Evolutionary conservation across 1,139 yeast genomes (phyloP), one percentile per base, ranked within the genome.

Genomic region (Geotrichum citri-aurantii): DNA sequence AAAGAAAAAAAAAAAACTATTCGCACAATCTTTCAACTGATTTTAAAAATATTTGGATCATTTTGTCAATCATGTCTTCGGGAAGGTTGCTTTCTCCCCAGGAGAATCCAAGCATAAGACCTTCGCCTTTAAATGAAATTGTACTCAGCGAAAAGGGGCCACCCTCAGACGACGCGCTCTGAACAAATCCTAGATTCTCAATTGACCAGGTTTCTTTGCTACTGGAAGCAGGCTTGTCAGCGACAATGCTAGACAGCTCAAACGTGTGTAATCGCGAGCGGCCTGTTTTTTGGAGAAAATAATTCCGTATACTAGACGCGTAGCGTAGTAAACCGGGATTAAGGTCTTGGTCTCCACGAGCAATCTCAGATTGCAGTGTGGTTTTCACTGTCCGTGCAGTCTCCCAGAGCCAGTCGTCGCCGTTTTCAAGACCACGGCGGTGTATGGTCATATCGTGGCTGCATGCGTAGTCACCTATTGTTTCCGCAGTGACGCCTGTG

Each of bases 261-360:
- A 59, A 10, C 3, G 60, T 27, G 6, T n/a, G 14, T 1, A 21
- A n/a, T 8, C 53, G 50, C 4, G 50, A 11, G 12, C 31, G 29
- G 12, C 58, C 60, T n/a, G 42, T 23, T 19, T 47, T 33, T 11
- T 27, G 37, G 8, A 6, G 26, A 27, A 59, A 54, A 49, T 29
- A 59, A 1, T 21, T 19, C 14, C 52, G 53, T 26, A 57, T 17
- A 14, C 42, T 19, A 26, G 29, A 8, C 5, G 55, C 48, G 21
- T 54, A 55, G 40, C 52, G 46, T 14, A 59, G 51, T 48, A 56
- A n/a, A 1, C 60, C 60, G 14, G 57, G 29, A 33, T 59, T 58
- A 17, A 50, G 31, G 23, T 57, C 42, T n/a, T 51, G 24, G 24
- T 40, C 37, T 2, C 55, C 57, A 14, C 52, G 47, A 14, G 54